Conservation (phyloP, 768 basidiomycete species). For the Mycena crocata region DNA sequence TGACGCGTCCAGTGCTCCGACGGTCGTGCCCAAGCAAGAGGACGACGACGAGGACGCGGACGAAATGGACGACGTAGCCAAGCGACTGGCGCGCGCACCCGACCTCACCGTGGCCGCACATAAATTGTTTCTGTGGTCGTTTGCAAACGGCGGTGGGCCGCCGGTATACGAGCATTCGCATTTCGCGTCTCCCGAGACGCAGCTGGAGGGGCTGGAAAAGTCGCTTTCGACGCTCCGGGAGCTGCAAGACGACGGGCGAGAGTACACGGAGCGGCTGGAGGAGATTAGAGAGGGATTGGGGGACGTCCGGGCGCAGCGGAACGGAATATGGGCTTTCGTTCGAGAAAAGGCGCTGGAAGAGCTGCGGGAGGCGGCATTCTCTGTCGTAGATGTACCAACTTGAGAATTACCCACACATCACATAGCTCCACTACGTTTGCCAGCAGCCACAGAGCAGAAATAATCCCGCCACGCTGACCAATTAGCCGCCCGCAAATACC, state of each 20-base stretch:
- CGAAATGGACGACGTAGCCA: conserved; percentile 52
- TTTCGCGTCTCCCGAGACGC: conserved; percentile 73
- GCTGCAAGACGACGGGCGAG: conserved; percentile 86
- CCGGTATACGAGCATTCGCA: conserved; percentile 69
- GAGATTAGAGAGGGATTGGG: conserved; percentile 88
- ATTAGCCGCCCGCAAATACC: conserved; percentile 12
- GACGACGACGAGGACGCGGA: conserved; percentile 70
- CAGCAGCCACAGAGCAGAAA: not conserved
- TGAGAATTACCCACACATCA: not conserved
- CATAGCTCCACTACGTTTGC: not conserved
- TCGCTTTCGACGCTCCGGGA: conserved; percentile 79
- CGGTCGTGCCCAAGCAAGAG: conserved; percentile 74
- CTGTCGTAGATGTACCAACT: conserved; percentile 17
- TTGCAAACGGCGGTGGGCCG: conserved; percentile 55
- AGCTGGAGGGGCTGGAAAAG: conserved; percentile 79
- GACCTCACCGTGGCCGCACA: conserved; percentile 74
- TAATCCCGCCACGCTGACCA: conserved; percentile 12
- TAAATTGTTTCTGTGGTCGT: conserved; percentile 72
- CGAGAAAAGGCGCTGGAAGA: conserved; percentile 81
- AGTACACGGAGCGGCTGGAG: conserved; percentile 86
- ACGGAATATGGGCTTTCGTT: conserved; percentile 81
- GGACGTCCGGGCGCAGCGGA: conserved; percentile 76
- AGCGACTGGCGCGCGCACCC: conserved; percentile 67
- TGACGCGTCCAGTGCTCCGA: conserved; percentile 50
- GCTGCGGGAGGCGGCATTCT: conserved; percentile 72